These are phyloP conservation scores for Bipolaris zeicola DNA, from an alignment of 2,329 filamentous ascomycete species.

Conservation along the genomic window DNA sequence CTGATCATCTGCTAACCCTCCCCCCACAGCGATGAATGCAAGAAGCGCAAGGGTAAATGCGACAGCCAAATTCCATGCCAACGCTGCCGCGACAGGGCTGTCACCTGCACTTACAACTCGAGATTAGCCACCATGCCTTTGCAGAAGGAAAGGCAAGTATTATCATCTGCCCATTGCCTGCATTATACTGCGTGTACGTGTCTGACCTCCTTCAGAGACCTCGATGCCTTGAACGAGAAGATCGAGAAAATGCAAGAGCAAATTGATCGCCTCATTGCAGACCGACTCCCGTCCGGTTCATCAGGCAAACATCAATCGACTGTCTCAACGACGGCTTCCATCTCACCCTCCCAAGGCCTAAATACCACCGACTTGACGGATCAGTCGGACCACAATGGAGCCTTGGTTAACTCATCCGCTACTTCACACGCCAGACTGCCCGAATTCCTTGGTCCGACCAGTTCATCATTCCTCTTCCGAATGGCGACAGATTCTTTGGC, in stretches of 20 bases:
- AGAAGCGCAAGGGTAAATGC: background rate
- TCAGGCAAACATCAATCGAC: background rate
- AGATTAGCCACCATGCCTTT: background rate
- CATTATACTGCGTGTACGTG: background rate
- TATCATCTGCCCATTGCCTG: background rate
- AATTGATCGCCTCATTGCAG: background rate
- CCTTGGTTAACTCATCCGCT: no score
- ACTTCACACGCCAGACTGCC: no score
- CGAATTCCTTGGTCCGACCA: no score
- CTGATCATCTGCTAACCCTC: background rate
- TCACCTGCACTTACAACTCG: background rate
- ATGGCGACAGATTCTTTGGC: no score
- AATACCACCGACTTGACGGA: background rate
- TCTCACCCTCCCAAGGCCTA: background rate
- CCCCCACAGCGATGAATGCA: background rate
- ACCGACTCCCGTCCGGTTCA: background rate
- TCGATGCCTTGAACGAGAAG: background rate
- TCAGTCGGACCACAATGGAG: background rate
- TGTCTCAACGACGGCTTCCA: background rate
- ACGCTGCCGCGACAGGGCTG: background rate
- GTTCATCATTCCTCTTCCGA: no score
- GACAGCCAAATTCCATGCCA: background rate
- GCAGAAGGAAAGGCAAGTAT: background rate
- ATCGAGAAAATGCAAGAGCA: background rate
- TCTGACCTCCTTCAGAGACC: background rate